These are phyloP conservation scores for Hanseniaspora nectarophila DNA, from an alignment of 805 yeast species.

Conservation along the genomic window DNA sequence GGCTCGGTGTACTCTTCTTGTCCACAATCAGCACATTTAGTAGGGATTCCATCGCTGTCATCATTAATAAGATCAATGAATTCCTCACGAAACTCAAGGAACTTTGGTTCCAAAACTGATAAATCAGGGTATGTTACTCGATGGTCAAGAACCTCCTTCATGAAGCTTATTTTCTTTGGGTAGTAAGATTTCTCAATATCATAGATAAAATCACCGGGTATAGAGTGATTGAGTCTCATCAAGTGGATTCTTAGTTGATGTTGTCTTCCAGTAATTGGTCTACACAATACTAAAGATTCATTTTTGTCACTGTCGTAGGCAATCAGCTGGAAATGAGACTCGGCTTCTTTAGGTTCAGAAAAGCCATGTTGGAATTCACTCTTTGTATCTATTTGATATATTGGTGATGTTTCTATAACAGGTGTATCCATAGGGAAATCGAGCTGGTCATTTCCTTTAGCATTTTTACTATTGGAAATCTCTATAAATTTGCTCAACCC, in stretches of 20 bases:
- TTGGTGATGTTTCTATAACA: constrained; percentile 31
- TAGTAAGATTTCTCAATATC: constrained; percentile 20
- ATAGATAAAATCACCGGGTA: constrained; percentile 77
- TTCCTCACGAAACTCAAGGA: constrained; percentile 20
- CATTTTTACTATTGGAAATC: constrained; percentile 26
- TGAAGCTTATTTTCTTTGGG: constrained; percentile 22
- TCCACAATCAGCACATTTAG: constrained; percentile 24
- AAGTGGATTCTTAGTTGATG: constrained; percentile 92
- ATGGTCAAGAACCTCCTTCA: constrained; percentile 14
- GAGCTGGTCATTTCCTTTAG: constrained; percentile 15
- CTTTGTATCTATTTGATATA: constrained; percentile 62
- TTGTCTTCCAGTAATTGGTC: constrained; percentile 86
- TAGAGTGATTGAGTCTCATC: constrained; percentile 74
- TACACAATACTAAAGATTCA: constrained; percentile 57
- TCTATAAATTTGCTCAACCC: neutral
- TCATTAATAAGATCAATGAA: constrained; percentile 29
- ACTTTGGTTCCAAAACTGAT: constrained; percentile 17
- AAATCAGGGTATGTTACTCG: constrained; percentile 16
- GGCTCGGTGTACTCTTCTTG: constrained; percentile 21
- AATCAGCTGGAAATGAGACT: constrained; percentile 52
- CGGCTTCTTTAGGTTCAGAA: constrained; percentile 45
- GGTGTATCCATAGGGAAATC: constrained; percentile 15
- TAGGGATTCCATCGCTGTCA: constrained; percentile 19
- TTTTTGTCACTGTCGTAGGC: constrained; percentile 43
- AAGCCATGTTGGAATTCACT: constrained; percentile 42